Evolutionary conservation across 805 yeast species (phyloP).

Genomic region (Yamadazyma olivae): DNA sequence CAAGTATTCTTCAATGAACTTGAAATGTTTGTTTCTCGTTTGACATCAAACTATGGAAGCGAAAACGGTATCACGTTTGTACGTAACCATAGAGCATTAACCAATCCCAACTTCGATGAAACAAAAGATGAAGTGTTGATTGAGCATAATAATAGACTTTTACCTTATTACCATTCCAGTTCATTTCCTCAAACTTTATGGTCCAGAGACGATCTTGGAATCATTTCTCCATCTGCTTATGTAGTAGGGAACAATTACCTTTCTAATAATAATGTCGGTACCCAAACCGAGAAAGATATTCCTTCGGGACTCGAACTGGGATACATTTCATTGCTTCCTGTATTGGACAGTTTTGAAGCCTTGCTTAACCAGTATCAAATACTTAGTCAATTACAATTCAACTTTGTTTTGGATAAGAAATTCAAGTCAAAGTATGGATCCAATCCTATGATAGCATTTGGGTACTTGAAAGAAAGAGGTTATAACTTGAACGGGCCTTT

Average conservation of each 20-base stretch:
- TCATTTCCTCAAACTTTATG: slow-evolving; percentile 35
- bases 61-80: slow-evolving; percentile 15
- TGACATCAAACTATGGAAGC: slow-evolving; percentile 21
- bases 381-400: slow-evolving; percentile 21
- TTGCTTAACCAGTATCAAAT: slow-evolving; percentile 39
- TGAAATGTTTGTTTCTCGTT: slow-evolving; percentile 21
- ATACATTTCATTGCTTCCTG: slow-evolving; percentile 22
- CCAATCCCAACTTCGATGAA: slow-evolving; percentile 8
- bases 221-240: slow-evolving; percentile 30
- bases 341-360: slow-evolving; percentile 21
- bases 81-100: slow-evolving; percentile 16
- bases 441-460: slow-evolving; percentile 11
- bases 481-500: slow-evolving; percentile 35
- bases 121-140: slow-evolving; percentile 26
- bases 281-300: slow-evolving; percentile 13
- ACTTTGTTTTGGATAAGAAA: slow-evolving; percentile 1
- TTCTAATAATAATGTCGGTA: not conserved
- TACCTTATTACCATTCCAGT: slow-evolving; percentile 34
- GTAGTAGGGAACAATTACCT: slow-evolving; percentile 34
- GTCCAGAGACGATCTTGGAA: slow-evolving; percentile 33
- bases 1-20: slow-evolving; percentile 26
- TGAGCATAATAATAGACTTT: slow-evolving; percentile 30
- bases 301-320: slow-evolving; percentile 30
- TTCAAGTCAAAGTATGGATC: slow-evolving; percentile 2
- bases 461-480: slow-evolving; percentile 29